Conservation (phyloP, 139 green algal genomes). For the Deuterostichococcus epilithicus region DNA sequence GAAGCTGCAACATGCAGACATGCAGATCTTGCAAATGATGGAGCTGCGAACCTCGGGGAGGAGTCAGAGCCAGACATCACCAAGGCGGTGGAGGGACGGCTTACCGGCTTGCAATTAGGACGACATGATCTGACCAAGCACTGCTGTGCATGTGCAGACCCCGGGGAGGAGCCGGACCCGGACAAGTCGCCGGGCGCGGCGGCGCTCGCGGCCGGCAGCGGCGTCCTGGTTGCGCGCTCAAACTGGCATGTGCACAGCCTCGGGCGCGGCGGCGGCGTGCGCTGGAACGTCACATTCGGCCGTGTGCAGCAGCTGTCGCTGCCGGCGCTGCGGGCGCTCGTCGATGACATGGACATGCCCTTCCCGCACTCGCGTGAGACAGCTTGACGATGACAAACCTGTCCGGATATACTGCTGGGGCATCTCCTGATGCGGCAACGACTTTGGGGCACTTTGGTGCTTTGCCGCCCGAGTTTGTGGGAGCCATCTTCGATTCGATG, state of each 20-base stretch:
- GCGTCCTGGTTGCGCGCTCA: not conserved
- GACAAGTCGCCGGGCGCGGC: conserved; percentile 20
- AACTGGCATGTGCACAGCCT: not conserved
- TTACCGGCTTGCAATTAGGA: too few species aligned
- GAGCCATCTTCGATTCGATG: too few species aligned
- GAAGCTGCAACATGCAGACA: too few species aligned
- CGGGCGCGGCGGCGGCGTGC: conserved; percentile 16
- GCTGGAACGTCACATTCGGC: conserved; percentile 64
- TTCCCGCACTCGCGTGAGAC: conserved; percentile 22
- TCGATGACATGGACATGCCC: conserved; percentile 1
- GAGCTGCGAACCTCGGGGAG: too few species aligned
- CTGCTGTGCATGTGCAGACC: not conserved
- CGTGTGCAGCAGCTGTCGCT: conserved; percentile 17
- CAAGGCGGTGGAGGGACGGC: too few species aligned
- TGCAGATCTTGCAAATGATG: too few species aligned
- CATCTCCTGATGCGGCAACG: too few species aligned
- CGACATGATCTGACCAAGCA: not conserved
- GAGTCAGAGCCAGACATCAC: too few species aligned
- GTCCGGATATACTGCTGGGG: not conserved
- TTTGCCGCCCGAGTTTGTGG: too few species aligned
- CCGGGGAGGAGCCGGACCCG: not conserved
- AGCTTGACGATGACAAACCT: conserved; percentile 31
- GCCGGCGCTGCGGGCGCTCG: not conserved
- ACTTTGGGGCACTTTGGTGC: too few species aligned
- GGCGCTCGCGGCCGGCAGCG: conserved; percentile 6